Base-by-base conservation (phyloP, 768 basidiomycete species). In the Polyporus arcularius region DNA sequence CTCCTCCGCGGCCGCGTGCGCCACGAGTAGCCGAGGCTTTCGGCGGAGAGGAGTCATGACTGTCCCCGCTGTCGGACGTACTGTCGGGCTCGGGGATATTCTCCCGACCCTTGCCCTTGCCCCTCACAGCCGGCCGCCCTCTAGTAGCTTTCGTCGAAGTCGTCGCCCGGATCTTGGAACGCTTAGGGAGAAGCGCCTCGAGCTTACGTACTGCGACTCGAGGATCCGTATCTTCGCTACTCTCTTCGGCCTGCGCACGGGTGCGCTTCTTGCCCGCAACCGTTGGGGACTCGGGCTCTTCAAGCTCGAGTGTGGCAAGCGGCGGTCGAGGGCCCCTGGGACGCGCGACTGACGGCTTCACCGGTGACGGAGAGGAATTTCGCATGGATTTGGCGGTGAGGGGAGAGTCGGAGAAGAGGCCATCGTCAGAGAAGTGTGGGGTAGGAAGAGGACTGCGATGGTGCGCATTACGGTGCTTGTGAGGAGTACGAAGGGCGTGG, bases 401-500 rank as follows among this genome's bases (percentile, higher is more conserved):
- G 18, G 64, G 61, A 16, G 67, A 66, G 31, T 57, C 54, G 1
- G 54, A 43, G 35, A 35, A 35, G 15, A 67, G 59, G 15, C 56
- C 67, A 14, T 57, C 38, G 21, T 66, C 59, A 12, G 61, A 62
- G 26, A 67, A 69, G 46, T 63, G 57, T 4, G 68, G 68, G 7
- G 66, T 67, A 4, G 62, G 61, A 5, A 71, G 64, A 7, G 69
- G 71, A n/a, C 46, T 49, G 59, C 65, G 68, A 38, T 68, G 62
- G 39, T 62, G 61, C 10, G 64, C 65, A 59, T 61, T 63, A 39
- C 64, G 66, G n/a, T 53, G 65, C 39, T 67, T 68, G 54, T 64
- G 68, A 8, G 71, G 71, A 1, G 71, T 70, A 41, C 66, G 64
- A 4, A 63, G 60, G 10, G 68, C 61, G 58, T 68, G 67, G 18